Conservation (phyloP, 768 basidiomycete genomes). For the Mycena alexandri region DNA sequence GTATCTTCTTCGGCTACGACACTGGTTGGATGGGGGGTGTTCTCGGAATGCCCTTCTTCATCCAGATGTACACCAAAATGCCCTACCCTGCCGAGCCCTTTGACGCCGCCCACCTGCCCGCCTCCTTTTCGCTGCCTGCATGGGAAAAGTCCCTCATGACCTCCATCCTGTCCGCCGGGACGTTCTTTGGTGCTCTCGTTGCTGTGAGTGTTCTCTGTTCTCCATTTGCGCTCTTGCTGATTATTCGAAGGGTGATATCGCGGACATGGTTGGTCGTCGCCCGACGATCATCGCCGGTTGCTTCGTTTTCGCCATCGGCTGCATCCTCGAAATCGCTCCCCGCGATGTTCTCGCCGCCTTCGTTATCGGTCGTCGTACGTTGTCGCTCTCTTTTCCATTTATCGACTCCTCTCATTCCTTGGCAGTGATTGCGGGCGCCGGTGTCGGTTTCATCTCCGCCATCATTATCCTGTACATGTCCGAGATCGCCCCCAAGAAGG, state of each 20-base stretch:
- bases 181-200: constrained; percentile 3
- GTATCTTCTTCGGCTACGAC: constrained; percentile 12
- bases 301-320: constrained; percentile 6
- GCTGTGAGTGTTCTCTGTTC: not conserved
- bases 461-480: constrained; percentile 14
- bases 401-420: too few relatives aligned
- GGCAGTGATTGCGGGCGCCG: constrained; percentile 1
- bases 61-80: constrained; percentile 7
- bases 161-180: constrained; percentile 4
- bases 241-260: constrained; percentile 6
- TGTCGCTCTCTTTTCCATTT: too few relatives aligned
- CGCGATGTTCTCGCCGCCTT: constrained; percentile 1
- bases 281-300: constrained; percentile 6
- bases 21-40: constrained; percentile 17
- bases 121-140: constrained; percentile 3
- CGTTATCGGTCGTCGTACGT: constrained; percentile 3
- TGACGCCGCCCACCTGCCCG: not conserved
- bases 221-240: too few relatives aligned
- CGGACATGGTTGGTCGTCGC: constrained; percentile 5
- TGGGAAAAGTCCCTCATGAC: constrained; percentile 12
- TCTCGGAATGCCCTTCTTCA: constrained; percentile 12
- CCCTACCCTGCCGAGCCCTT: not conserved
- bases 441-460: constrained; percentile 12
- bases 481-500: constrained; percentile 14
- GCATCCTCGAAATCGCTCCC: constrained; percentile 11